Evolutionary conservation across 2,329 filamentous ascomycete genomes (phyloP), one percentile per base, ranked within the genome.

Genomic region (Neofusicoccum laricinum): DNA sequence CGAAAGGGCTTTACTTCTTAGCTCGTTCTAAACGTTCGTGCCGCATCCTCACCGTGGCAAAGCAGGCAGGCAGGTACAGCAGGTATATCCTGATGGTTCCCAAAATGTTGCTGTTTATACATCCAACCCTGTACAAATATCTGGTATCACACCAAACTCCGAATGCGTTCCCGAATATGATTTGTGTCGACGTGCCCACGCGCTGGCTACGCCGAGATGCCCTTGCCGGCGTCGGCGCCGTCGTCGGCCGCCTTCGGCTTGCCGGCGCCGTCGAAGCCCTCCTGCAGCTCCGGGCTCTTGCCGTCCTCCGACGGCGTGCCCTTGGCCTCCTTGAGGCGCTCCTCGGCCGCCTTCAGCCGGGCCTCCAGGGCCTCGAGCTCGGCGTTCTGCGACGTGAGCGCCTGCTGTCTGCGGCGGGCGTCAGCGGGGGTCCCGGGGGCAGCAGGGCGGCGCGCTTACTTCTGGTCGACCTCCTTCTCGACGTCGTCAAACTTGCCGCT

Each of bases 311-410:
- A 71, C n/a, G 75, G 72, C 55, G 55, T 25, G 2, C 72, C 72
- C 61, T 71, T 72, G 45, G 73, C 76, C 61, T 74, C 67, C 68
- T 72, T 73, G 63, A 98, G 84, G 49, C 90, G 89, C 70, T 90
- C 85, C 79, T 97, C 93, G 78, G 95, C 92, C 72, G 93, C 92
- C 70, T 88, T 89, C 71, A 98, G 87, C 70, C 88, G 89, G 61
- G 88, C 88, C 79, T 97, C 92, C 72, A 98, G 88, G 64, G 89
- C 88, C 77, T 96, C 89, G 69, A 98, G 89, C 78, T 97, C 92
- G 67, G 88, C 86, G 63, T 86, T 87, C 75, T 92, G 90, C 61
- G 85, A 86, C 68, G 84, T 85, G 73, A 98, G 88, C 66, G 86
- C 85, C 74, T 92, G 88, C 80, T 95, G 95, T 79, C 93, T 97